phyloP scores from a whole-genome alignment of 1,284 basidiomycete genomes.

The Microstroma glucosiphilum region DNA sequence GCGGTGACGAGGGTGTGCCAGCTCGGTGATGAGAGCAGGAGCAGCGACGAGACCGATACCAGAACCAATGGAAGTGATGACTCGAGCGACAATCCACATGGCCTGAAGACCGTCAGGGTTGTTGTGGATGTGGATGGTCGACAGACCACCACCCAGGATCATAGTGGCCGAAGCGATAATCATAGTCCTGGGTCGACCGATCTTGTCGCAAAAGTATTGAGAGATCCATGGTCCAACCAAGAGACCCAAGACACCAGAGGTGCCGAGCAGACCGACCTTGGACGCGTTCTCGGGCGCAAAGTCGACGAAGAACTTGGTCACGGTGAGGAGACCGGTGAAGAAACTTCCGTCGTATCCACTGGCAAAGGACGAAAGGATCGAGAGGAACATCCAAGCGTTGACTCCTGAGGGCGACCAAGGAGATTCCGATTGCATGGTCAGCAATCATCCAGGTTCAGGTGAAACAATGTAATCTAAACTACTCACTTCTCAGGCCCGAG shows the following conservation, averaged over 20 bases:
- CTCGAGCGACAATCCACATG: slow-evolving; percentile 10
- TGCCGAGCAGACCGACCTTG: slow-evolving; percentile 6
- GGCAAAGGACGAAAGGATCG: slow-evolving; percentile 8
- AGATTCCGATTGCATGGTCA: too few species aligned
- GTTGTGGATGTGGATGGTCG: slow-evolving; percentile 3
- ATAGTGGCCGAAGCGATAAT: not conserved
- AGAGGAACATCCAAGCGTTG: slow-evolving; percentile 14
- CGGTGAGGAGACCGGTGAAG: slow-evolving; percentile 12
- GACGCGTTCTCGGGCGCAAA: not conserved
- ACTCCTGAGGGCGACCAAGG: too few species aligned
- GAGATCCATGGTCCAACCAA: slow-evolving; percentile 5
- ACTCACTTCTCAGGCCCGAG: too few species aligned
- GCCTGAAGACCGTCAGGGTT: not conserved
- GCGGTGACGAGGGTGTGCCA: slow-evolving; percentile 13
- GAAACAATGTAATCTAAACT: too few species aligned
- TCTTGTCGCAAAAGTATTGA: slow-evolving; percentile 3
- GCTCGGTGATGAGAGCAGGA: slow-evolving; percentile 14
- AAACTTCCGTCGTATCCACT: slow-evolving; percentile 13
- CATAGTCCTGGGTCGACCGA: slow-evolving; percentile 9
- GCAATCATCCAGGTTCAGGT: too few species aligned
- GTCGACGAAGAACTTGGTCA: slow-evolving; percentile 2
- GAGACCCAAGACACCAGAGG: slow-evolving; percentile 2
- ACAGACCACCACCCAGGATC: slow-evolving; percentile 7
- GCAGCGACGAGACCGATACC: slow-evolving; percentile 3
- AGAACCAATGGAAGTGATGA: slow-evolving; percentile 10